phyloP scores from a whole-genome alignment of 805 yeast genomes.

The Metschnikowia sp. region DNA sequence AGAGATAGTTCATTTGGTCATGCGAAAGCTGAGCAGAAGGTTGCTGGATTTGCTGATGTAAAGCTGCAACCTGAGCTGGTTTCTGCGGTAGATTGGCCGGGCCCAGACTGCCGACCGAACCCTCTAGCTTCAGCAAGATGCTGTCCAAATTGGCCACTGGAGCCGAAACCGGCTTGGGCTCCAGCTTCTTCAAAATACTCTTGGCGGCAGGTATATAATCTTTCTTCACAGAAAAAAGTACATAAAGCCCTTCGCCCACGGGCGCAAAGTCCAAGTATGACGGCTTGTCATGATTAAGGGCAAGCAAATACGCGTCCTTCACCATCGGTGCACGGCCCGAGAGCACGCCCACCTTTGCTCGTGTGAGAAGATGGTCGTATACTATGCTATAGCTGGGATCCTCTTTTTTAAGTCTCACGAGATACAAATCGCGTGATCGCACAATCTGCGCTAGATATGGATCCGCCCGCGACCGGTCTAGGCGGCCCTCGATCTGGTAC shows the following conservation, averaged over 20 bases:
- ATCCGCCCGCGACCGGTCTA: constrained; percentile 53
- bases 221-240: constrained; percentile 35
- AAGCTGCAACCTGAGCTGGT: background rate
- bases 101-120: background rate
- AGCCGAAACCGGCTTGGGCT: background rate
- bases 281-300: constrained; percentile 23
- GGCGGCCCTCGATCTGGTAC: constrained; percentile 59
- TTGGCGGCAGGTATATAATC: constrained; percentile 29
- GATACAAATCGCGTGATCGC: constrained; percentile 49
- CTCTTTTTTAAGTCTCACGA: constrained; percentile 40
- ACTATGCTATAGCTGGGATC: constrained; percentile 28
- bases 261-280: constrained; percentile 11
- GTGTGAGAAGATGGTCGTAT: constrained; percentile 42
- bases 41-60: background rate
- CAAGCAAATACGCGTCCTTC: constrained; percentile 61
- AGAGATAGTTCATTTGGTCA: constrained; percentile 15
- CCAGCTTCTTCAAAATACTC: constrained; percentile 20
- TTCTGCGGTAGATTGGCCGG: constrained; percentile 5
- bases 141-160: constrained; percentile 19
- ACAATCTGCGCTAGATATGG: constrained; percentile 50
- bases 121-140: constrained; percentile 23
- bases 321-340: constrained; percentile 47
- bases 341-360: constrained; percentile 58
- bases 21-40: constrained; percentile 9
- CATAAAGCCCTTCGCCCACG: constrained; percentile 17